A percentile compares a stretch with the other conserved stretches of the same genome.
These are phyloP conservation scores for Glycyrrhiza uralensis DNA, from an alignment of 306 rosid species.

Conservation along the genomic window DNA sequence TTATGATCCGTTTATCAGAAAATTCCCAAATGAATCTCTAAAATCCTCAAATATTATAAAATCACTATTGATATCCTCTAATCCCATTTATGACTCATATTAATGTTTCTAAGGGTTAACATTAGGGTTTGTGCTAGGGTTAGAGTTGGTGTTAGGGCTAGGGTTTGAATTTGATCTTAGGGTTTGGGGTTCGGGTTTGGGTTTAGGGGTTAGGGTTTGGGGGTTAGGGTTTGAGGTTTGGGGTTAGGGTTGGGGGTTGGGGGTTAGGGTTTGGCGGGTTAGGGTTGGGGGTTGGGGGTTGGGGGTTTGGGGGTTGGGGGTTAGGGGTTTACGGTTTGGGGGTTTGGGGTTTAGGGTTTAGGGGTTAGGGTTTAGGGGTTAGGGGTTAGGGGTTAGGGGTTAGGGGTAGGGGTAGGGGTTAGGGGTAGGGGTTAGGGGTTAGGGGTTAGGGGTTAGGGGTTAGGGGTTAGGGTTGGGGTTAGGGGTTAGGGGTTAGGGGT, in stretches of 20 bases:
- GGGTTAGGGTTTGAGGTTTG: conserved; percentile 26
- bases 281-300: conserved; percentile 29
- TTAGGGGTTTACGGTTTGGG: conserved; percentile 28
- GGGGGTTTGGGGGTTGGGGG: conserved; percentile 19
- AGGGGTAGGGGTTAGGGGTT: too few species aligned
- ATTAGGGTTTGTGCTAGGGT: neutral
- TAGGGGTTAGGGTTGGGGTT: conserved; percentile 1
- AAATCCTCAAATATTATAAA: too few species aligned
- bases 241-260: too few species aligned
- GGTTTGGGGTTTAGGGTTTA: conserved; percentile 25
- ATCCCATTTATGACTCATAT: too few species aligned
- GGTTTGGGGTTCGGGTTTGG: conserved; percentile 25
- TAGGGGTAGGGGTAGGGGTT: too few species aligned
- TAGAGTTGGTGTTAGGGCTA: conserved; percentile 4
- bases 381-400: conserved; percentile 21
- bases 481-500: neutral
- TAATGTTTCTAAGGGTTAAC: conserved; percentile 3
- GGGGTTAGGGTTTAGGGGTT: conserved; percentile 18
- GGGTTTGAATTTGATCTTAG: too few species aligned
- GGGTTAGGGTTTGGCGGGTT: conserved; percentile 24
- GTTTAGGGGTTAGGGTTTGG: conserved; percentile 12
- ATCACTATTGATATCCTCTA: too few species aligned
- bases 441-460: conserved; percentile 9
- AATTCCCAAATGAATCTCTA: too few species aligned
- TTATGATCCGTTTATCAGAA: too few species aligned